These are phyloP conservation scores for Rubia tinctorum DNA, from an alignment of 305 asterid species.

Conservation along the genomic window DNA sequence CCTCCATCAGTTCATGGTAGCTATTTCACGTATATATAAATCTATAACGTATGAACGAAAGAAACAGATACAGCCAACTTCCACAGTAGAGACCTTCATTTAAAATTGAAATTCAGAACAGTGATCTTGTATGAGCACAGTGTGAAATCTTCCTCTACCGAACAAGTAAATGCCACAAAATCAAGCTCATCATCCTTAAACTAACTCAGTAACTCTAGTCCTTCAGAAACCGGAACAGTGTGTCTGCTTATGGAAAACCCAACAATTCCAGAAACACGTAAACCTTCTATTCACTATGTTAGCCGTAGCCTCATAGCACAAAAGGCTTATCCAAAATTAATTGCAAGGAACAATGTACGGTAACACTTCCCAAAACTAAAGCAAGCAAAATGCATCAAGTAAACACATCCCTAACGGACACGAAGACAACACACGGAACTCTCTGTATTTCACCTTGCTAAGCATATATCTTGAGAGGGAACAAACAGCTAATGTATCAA, in stretches of 20 bases:
- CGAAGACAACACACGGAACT: no score
- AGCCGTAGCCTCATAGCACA: background rate
- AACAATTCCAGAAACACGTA: background rate
- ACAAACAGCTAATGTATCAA: background rate
- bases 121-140: background rate
- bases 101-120: background rate
- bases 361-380: background rate
- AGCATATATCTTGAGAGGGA: background rate
- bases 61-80: background rate
- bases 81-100: background rate
- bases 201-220: no score
- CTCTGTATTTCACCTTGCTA: background rate
- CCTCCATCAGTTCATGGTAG: background rate
- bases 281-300: no score
- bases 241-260: background rate
- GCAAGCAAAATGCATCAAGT: no score
- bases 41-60: background rate
- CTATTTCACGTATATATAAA: background rate
- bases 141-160: background rate
- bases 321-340: no score
- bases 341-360: background rate
- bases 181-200: background rate
- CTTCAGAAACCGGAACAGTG: background rate
- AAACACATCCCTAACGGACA: background rate
- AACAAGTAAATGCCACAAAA: background rate